Evolutionary conservation across 805 yeast species (phyloP).

Genomic region (Candida berthetii): DNA sequence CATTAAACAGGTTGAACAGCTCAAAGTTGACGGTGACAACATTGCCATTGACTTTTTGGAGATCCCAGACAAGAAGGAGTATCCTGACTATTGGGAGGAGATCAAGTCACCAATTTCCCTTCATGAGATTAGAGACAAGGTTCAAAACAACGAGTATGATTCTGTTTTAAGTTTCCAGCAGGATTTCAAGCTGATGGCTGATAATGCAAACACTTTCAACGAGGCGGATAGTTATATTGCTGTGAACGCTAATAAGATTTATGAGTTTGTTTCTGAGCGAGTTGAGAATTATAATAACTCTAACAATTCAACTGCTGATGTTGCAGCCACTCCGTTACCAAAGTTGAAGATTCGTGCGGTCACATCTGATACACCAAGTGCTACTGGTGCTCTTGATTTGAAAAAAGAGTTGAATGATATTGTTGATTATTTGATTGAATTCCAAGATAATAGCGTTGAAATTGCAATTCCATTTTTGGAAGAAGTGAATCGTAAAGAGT

Average conservation of each 20-base stretch:
- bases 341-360: conserved; percentile 10
- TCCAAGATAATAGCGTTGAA: conserved; percentile 22
- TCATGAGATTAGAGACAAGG: conserved; percentile 51
- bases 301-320: conserved; percentile 25
- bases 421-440: conserved; percentile 12
- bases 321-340: conserved; percentile 5
- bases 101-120: conserved; percentile 64
- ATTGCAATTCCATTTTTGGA: conserved; percentile 71
- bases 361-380: neutral
- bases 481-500: conserved; percentile 60
- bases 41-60: conserved; percentile 48
- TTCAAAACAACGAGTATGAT: conserved; percentile 28
- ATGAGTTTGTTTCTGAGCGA: conserved; percentile 49
- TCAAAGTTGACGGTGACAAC: conserved; percentile 28
- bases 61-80: conserved; percentile 66
- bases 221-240: conserved; percentile 64
- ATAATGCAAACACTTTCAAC: conserved; percentile 70
- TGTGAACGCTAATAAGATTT: conserved; percentile 51
- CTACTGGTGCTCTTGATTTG: conserved; percentile 6
- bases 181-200: conserved; percentile 63
- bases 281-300: conserved; percentile 9
- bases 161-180: conserved; percentile 35
- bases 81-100: conserved; percentile 74
- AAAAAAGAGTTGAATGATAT: conserved; percentile 11
- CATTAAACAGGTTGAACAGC: conserved; percentile 24